Evolutionary conservation across 2,329 filamentous ascomycete species (phyloP).

Genomic region (Cadophora luteo-olivacea): DNA sequence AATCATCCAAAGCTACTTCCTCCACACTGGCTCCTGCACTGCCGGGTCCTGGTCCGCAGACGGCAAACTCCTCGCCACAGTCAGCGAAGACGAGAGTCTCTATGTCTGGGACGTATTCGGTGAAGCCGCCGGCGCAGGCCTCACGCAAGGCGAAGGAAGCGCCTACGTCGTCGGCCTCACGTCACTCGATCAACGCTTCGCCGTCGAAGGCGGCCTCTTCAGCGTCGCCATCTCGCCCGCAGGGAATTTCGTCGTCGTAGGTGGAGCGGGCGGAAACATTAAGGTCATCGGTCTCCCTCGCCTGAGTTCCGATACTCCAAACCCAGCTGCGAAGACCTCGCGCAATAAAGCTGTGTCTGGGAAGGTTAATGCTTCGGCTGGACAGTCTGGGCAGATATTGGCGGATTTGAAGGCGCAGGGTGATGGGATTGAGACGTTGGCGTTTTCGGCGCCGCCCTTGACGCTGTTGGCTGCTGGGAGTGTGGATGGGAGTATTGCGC

Average conservation of each 20-base stretch:
- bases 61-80: slow-evolving; percentile 84
- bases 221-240: slow-evolving; percentile 83
- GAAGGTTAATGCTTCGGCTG: slow-evolving; percentile 48
- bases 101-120: slow-evolving; percentile 79
- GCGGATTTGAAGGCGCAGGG: slow-evolving; percentile 82
- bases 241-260: slow-evolving; percentile 81
- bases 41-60: slow-evolving; percentile 91
- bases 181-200: slow-evolving; percentile 84
- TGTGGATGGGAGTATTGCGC: slow-evolving; percentile 78
- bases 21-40: slow-evolving; percentile 85
- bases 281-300: slow-evolving; percentile 85
- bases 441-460: slow-evolving; percentile 61
- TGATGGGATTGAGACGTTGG: slow-evolving; percentile 80
- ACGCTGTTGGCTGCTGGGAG: slow-evolving; percentile 69
- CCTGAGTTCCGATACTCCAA: slow-evolving; percentile 41
- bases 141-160: slow-evolving; percentile 59
- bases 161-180: slow-evolving; percentile 80
- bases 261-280: slow-evolving; percentile 86
- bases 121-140: slow-evolving; percentile 54
- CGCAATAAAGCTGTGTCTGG: slow-evolving; percentile 45
- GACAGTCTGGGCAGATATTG: slow-evolving; percentile 75
- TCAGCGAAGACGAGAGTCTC: slow-evolving; percentile 85
- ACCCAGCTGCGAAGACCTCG: slow-evolving; percentile 38
- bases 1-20: slow-evolving; percentile 90
- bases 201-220: slow-evolving; percentile 89